Base-by-base conservation (phyloP, 1,139 yeast genomes). In the Yamadazyma dushanensis region DNA sequence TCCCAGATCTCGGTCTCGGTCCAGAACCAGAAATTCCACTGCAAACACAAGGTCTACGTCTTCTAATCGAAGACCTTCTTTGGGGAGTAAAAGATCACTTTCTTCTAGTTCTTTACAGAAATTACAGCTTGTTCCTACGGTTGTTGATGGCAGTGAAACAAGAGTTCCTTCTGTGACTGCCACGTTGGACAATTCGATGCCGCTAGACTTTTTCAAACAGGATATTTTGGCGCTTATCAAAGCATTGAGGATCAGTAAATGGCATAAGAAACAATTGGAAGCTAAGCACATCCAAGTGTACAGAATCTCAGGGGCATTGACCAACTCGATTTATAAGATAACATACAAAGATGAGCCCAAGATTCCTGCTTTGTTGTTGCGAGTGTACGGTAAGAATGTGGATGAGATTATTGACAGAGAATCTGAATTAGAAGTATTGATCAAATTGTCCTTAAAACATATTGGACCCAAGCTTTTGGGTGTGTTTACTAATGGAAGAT, bases 381-480 rank as follows among this genome's bases (percentile, higher is more conserved):
- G 98, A 46, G 80, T 92, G 8, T 92, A 89, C 51, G 98, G 98
- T n/a, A 85, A 86, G 29, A 88, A 89, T 53, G 95, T 83, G 4
- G 95, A 81, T 37, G 77, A 83, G 35, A 79, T 92, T 41, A 89
- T 92, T 47, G 97, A 94, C 59, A 70, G 98, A 50, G 85, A 85
- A 19, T 70, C 73, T 44, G 98, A 92, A 59, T 72, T 92, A 46
- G 73, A 75, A 34, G 77, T 84, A 2, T 68, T 92, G 40, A 78
- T 80, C 20, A 79, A 94, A 52, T 71, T 92, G 39, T 83, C 95
- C 1, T 69, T 71, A 34, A 81, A 83, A 49, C 78, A 80, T 40
- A 92, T 92, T 47, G 98, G 98, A 0, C 97, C 98, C 2, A 76
- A 82, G 44, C 62, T 92, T 38, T 70, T 87, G 51, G 98, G 98